Evolutionary conservation across 768 basidiomycete species (phyloP).

Genomic region (Boletus sp.): DNA sequence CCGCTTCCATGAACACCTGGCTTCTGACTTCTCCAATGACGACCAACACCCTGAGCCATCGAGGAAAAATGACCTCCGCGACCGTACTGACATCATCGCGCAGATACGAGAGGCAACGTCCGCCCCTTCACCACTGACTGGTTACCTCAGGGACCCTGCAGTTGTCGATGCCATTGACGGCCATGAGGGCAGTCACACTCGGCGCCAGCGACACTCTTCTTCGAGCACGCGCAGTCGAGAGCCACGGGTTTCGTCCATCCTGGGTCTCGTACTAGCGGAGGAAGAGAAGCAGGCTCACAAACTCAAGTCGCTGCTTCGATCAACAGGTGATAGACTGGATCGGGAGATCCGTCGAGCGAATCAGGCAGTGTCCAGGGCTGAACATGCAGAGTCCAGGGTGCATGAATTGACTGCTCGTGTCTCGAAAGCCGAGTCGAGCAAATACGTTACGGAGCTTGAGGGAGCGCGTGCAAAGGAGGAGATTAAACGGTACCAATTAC

Average conservation of each 20-base stretch:
- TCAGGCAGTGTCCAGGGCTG: constrained; percentile 48
- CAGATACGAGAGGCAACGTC: constrained; percentile 45
- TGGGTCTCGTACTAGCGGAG: constrained; percentile 46
- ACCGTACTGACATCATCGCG: constrained; percentile 34
- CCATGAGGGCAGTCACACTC: constrained; percentile 27
- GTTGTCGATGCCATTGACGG: constrained; percentile 36
- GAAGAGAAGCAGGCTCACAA: constrained; percentile 58
- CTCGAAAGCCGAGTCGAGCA: constrained; percentile 41
- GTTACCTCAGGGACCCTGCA: constrained; percentile 45
- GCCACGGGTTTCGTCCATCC: constrained; percentile 38
- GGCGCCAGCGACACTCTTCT: constrained; percentile 32
- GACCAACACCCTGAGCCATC: constrained; percentile 11
- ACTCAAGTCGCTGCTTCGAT: constrained; percentile 51
- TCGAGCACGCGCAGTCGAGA: constrained; percentile 41
- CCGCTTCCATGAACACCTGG: constrained; percentile 32
- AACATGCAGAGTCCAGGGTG: constrained; percentile 48
- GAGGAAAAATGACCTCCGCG: constrained; percentile 1
- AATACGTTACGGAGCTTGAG: constrained; percentile 39
- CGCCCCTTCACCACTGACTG: constrained; percentile 44
- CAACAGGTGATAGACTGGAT: constrained; percentile 53
- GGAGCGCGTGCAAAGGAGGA: constrained; percentile 45
- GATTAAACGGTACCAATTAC: constrained; percentile 44
- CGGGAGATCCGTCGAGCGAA: constrained; percentile 56
- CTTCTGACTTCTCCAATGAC: constrained; percentile 17
- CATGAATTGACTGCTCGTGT: constrained; percentile 40